Evolutionary conservation across 805 yeast species (phyloP).

Genomic region (Candida adriatica): DNA sequence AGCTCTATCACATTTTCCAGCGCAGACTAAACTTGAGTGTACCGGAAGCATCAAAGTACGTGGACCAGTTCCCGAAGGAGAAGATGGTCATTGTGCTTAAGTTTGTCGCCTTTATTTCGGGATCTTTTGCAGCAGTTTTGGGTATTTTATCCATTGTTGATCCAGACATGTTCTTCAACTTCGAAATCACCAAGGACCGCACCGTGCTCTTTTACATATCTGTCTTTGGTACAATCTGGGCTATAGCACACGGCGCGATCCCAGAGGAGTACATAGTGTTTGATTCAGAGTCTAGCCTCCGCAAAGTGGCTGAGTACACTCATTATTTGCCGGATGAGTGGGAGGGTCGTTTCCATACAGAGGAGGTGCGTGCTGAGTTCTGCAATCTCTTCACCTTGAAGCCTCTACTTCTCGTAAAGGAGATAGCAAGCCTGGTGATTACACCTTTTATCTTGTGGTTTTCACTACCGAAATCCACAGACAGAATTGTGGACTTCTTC

Average conservation of each 20-base stretch:
- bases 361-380: slow-evolving; percentile 77
- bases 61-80: slow-evolving; percentile 89
- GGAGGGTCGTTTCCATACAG: slow-evolving; percentile 82
- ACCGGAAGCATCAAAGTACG: slow-evolving; percentile 73
- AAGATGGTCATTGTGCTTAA: slow-evolving; percentile 46
- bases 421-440: slow-evolving; percentile 70
- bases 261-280: slow-evolving; percentile 65
- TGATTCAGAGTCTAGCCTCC: slow-evolving; percentile 85
- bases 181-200: slow-evolving; percentile 76
- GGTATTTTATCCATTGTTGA: slow-evolving; percentile 74
- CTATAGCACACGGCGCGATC: slow-evolving; percentile 67
- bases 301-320: slow-evolving; percentile 76
- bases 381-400: slow-evolving; percentile 71
- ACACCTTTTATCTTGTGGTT: slow-evolving; percentile 91
- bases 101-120: slow-evolving; percentile 68
- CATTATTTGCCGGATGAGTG: slow-evolving; percentile 86
- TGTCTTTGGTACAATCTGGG: slow-evolving; percentile 81
- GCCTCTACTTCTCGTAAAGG: slow-evolving; percentile 63
- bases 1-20: slow-evolving; percentile 80
- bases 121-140: slow-evolving; percentile 84
- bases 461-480: slow-evolving; percentile 66
- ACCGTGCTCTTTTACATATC: slow-evolving; percentile 86
- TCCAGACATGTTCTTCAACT: slow-evolving; percentile 84
- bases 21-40: slow-evolving; percentile 71
- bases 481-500: slow-evolving; percentile 80